phyloP scores from a whole-genome alignment of 176 grass and related monocot species.

The maize (Zea mays) region Zm-B73-REFERENCE-NAM-5.0 NC_050105.1:139591501-139592000 shows the following conservation, averaged over 20 bases:
- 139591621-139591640: too few relatives aligned
- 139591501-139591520: too few relatives aligned
- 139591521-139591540: too few relatives aligned
- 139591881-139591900: neutral
- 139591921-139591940: neutral
- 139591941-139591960: constrained; percentile 10
- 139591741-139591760: neutral
- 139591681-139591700: neutral
- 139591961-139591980: neutral
- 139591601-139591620: too few relatives aligned
- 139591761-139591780: neutral
- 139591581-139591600: too few relatives aligned
- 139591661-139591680: neutral
- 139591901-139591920: neutral
- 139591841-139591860: neutral
- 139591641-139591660: too few relatives aligned
- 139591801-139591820: constrained; percentile 9
- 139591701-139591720: neutral
- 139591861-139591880: neutral
- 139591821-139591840: neutral
- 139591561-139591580: too few relatives aligned
- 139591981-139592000: constrained; percentile 28
- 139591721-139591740: neutral
- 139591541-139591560: too few relatives aligned
- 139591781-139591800: neutral